These are phyloP conservation scores for Arabidopsis suecica DNA, from an alignment of 345 rosid species.

Conservation along the genomic window DNA sequence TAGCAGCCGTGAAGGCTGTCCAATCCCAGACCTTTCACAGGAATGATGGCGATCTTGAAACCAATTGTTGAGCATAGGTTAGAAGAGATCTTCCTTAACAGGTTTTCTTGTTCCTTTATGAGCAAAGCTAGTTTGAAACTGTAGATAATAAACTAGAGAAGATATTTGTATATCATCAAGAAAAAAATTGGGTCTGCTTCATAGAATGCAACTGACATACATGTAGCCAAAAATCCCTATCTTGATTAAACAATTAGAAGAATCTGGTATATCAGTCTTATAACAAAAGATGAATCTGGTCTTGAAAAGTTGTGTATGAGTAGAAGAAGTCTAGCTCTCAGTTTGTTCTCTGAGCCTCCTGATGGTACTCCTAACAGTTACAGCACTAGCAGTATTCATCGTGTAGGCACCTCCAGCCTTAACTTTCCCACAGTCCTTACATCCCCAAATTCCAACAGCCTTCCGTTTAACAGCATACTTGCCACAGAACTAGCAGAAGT, in stretches of 20 bases:
- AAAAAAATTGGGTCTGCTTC: not conserved
- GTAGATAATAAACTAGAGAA: constrained; percentile 13
- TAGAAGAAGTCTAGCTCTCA: constrained; percentile 20
- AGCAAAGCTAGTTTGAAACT: not conserved
- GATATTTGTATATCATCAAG: constrained; percentile 5
- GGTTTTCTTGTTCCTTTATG: not conserved
- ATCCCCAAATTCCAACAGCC: constrained; percentile 89
- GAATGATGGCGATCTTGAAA: constrained; percentile 9
- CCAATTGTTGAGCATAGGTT: not conserved
- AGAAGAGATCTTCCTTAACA: not conserved
- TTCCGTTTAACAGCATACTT: constrained; percentile 90
- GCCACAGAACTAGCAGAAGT: constrained; percentile 72
- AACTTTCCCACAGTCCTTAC: constrained; percentile 85
- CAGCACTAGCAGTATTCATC: constrained; percentile 71
- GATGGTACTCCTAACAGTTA: constrained; percentile 55
- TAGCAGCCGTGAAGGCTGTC: constrained; percentile 71
- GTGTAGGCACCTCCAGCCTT: constrained; percentile 93
- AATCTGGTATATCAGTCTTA: not conserved
- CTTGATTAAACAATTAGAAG: not conserved
- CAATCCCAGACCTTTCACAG: constrained; percentile 53
- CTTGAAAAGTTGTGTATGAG: not conserved
- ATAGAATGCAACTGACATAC: not conserved
- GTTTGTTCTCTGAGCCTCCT: constrained; percentile 34
- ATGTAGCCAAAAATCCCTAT: not conserved
- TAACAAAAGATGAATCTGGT: constrained; percentile 1